These are phyloP conservation scores for Debaryomyces maramus DNA, from an alignment of 805 yeast species.

Conservation along the genomic window DNA sequence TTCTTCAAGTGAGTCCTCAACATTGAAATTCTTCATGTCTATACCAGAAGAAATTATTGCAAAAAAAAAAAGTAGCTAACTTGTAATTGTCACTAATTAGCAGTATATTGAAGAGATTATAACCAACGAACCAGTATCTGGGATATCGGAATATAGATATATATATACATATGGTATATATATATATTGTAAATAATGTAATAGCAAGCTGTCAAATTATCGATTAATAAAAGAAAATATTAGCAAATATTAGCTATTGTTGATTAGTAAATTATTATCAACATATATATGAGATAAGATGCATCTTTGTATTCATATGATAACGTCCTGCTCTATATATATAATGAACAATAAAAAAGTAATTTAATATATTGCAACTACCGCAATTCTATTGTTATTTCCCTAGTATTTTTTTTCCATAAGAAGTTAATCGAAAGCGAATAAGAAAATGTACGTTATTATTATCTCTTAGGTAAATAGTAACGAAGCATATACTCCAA, in stretches of 20 bases:
- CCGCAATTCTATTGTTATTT: no score
- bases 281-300: background rate
- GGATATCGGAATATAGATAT: no score
- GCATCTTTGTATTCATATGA: background rate
- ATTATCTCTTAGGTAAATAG: no score
- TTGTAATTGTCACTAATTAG: no score
- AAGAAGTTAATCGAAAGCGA: no score
- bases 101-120: no score
- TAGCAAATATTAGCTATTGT: background rate
- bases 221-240: background rate
- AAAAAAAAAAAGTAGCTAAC: background rate
- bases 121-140: no score
- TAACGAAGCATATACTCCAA: no score
- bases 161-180: background rate
- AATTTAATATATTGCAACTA: background rate
- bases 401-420: no score
- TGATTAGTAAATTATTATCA: background rate
- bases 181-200: background rate
- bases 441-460: no score
- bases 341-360: conserved; percentile 1
- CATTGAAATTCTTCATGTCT: conserved; percentile 11
- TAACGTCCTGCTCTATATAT: background rate
- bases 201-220: background rate
- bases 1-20: conserved; percentile 26
- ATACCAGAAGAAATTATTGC: background rate